phyloP scores from a whole-genome alignment of 1,284 basidiomycete genomes.

The Irpex lacteus region DNA sequence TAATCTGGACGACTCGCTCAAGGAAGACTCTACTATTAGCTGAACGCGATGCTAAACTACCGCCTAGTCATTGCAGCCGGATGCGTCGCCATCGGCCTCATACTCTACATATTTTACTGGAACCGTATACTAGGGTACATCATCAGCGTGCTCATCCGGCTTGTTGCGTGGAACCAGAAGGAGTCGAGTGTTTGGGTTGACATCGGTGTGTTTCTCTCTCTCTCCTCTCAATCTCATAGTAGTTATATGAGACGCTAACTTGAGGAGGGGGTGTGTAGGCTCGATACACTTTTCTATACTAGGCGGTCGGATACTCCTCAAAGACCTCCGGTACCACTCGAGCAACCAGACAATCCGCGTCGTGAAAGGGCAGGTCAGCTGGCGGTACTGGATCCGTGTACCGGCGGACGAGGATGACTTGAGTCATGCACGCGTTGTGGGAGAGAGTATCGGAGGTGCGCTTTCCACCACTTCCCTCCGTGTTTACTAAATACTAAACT shows the following conservation, averaged over 20 bases:
- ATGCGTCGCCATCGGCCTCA: conserved; percentile 65
- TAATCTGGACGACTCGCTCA: no score
- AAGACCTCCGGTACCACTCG: conserved; percentile 85
- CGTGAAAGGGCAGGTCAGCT: conserved; percentile 81
- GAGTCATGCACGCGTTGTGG: conserved; percentile 48
- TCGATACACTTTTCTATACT: conserved; percentile 91
- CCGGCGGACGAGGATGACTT: conserved; percentile 67
- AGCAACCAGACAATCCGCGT: conserved; percentile 85
- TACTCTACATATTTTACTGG: conserved; percentile 87
- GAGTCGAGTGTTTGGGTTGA: conserved; percentile 73
- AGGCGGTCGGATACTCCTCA: conserved; percentile 81
- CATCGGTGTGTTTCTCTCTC: not conserved
- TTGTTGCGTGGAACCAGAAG: conserved; percentile 71
- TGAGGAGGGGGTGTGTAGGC: conserved; percentile 41
- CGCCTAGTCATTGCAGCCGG: conserved; percentile 71
- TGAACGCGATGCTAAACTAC: conserved; percentile 46
- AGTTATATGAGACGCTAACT: no score
- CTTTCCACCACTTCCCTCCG: no score
- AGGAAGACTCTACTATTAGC: not conserved
- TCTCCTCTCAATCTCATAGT: no score
- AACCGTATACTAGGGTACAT: conserved; percentile 77
- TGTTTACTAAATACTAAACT: no score
- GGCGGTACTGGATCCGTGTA: conserved; percentile 88
- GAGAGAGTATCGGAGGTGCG: conserved; percentile 45
- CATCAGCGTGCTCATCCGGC: conserved; percentile 56